Evolutionary conservation across 495 filamentous ascomycete genomes (phyloP).

Genomic region (Penicillium argentinense): DNA sequence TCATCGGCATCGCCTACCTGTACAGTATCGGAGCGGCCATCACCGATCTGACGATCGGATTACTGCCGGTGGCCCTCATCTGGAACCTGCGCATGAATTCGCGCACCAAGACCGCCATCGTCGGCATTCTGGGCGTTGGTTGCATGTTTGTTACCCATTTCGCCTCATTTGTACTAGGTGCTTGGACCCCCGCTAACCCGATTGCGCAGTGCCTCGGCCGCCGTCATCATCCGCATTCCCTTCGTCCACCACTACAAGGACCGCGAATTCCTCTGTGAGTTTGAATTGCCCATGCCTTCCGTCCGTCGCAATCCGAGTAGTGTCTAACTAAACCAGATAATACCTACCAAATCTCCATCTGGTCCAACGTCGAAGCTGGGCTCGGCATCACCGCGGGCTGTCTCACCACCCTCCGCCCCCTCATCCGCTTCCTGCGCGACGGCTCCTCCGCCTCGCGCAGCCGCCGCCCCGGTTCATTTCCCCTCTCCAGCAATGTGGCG

Average conservation of each 20-base stretch:
- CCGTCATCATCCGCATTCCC: constrained; percentile 38
- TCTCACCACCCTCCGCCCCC: constrained; percentile 38
- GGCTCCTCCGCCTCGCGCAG: constrained; percentile 21
- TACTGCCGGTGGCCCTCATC: constrained; percentile 31
- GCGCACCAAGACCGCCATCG: constrained; percentile 27
- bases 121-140: constrained; percentile 31
- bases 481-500: constrained; percentile 18
- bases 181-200: constrained; percentile 6
- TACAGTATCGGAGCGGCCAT: constrained; percentile 37
- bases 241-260: constrained; percentile 29
- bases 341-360: constrained; percentile 39
- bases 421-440: constrained; percentile 35
- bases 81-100: constrained; percentile 31
- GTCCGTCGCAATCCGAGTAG: neutral
- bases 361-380: constrained; percentile 39
- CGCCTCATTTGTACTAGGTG: constrained; percentile 1
- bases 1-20: constrained; percentile 32
- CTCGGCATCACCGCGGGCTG: constrained; percentile 42
- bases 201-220: constrained; percentile 29
- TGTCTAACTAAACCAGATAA: constrained; percentile 19
- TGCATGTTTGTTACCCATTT: constrained; percentile 27
- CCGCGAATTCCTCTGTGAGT: constrained; percentile 30
- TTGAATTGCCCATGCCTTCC: neutral
- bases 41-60: constrained; percentile 38
- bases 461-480: constrained; percentile 17